Base-by-base conservation (phyloP, 139 green algal species). In the Chlamydomonas eustigma region DNA sequence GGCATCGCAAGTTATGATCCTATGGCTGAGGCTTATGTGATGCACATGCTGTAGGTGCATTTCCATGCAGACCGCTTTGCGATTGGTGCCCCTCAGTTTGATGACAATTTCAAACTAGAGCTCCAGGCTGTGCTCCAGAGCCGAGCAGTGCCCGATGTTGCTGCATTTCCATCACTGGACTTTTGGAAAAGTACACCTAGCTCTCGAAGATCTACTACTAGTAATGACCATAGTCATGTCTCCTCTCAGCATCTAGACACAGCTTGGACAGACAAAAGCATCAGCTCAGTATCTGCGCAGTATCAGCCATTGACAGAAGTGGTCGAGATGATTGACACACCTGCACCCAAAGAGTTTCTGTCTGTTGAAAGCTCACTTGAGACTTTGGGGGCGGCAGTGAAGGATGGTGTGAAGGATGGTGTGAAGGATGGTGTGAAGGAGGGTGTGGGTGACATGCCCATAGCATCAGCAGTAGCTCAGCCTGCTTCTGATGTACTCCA, bases 61-160 rank as follows among this genome's bases (percentile, higher is more conserved):
- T 85, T 88, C 75, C 24, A 39, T 4, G 78, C 80, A 2, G 75
- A 76, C n/a, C 52, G 71, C 32, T 79, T 88, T 37, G 39, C 63
- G 32, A 50, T 88, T 30, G 83, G 83, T 1, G 70, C 83, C 44
- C 65, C 78, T 1, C 51, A 73, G n/a, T 84, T 88, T 65, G 83
- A 88, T 67, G 35, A 34, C 2, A 76, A 84, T 58, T 83, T 88
- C 38, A 51, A 78, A 8, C 64, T 86, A 2, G 63, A 78, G 63
- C 78, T 88, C 38, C 31, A 65, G 0, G 84, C 84, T 0, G 65
- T 31, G 24, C 75, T 84, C 35, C 38, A 64, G 35, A 70, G 67
- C 79, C 63, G 66, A 22, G 50, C 74, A 2, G 52, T 80, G 68
- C 37, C 78, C 39, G 73, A 77, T 2, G 51, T 80, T 30, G 30